phyloP scores from a whole-genome alignment of 2,329 filamentous ascomycete genomes.

The Diaporthe australafricana region DNA sequence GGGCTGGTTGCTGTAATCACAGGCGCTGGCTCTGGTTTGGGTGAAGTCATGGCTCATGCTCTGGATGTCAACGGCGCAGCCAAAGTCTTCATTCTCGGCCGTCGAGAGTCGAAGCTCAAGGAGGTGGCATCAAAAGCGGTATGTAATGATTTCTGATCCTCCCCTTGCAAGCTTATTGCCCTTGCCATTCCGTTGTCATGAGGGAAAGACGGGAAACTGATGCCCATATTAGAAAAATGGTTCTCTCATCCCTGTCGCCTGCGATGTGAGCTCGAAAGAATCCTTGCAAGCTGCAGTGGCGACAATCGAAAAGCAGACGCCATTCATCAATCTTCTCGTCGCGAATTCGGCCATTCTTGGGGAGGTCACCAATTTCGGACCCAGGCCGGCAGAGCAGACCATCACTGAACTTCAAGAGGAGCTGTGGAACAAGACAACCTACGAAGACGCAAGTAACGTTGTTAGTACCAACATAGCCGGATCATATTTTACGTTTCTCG shows the following conservation, averaged over 20 bases:
- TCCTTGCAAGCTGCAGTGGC: neutral
- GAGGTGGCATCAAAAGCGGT: neutral
- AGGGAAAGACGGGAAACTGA: neutral
- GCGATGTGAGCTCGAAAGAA: neutral
- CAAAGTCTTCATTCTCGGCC: slow-evolving; percentile 9
- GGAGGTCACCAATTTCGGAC: neutral
- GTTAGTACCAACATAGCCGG: neutral
- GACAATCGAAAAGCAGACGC: neutral
- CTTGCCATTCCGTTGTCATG: accelerated
- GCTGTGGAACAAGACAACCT: neutral
- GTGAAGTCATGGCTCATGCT: neutral
- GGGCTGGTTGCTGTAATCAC: neutral
- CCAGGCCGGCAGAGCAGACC: neutral
- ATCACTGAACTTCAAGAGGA: neutral
- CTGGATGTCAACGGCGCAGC: slow-evolving; percentile 10
- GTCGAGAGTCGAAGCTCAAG: neutral
- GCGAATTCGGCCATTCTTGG: neutral
- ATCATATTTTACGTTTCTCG: neutral
- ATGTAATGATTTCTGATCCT: neutral
- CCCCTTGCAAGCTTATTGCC: neutral
- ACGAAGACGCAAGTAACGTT: neutral
- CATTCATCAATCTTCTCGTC: neutral
- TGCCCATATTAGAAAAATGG: neutral
- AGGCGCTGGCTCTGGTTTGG: neutral
- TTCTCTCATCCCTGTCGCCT: neutral